A percentile compares a stretch with the other conserved stretches of the same genome.
phyloP scores from a whole-genome alignment of 495 filamentous ascomycete genomes.

The Beverwykella pulmonaria region DNA sequence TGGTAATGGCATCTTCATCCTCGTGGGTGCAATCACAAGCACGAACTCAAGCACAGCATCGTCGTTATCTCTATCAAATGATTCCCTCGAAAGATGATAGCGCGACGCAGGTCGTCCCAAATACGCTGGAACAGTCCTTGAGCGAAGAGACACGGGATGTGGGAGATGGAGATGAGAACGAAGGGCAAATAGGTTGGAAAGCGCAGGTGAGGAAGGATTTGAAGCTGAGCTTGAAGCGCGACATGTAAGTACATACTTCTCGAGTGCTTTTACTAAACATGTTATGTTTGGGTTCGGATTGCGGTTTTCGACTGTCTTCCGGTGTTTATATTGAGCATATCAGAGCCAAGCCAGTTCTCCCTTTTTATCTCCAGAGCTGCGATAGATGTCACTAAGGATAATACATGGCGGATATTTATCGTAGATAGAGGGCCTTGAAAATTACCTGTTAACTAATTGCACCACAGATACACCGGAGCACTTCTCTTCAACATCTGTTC shows the following conservation, averaged over 20 bases:
- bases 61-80: slow-evolving; percentile 9
- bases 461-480: slow-evolving; percentile 55
- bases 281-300: too few species aligned
- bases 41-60: too few species aligned
- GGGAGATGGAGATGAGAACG: not conserved
- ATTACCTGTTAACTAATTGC: not conserved
- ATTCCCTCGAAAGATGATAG: slow-evolving; percentile 4
- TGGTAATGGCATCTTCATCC: not conserved
- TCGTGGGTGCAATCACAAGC: not conserved
- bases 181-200: not conserved
- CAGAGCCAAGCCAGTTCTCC: too few species aligned
- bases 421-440: too few species aligned
- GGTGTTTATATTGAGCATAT: too few species aligned
- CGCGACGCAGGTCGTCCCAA: not conserved
- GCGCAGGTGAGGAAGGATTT: not conserved
- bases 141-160: not conserved
- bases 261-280: too few species aligned
- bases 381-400: too few species aligned
- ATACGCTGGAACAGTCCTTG: not conserved
- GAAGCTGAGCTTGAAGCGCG: not conserved
- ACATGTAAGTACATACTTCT: slow-evolving; percentile 1
- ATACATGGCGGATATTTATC: too few species aligned
- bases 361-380: too few species aligned
- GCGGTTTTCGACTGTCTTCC: too few species aligned
- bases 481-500: slow-evolving; percentile 65